Conservation (phyloP, 2,329 filamentous ascomycete genomes). For the Phoma sp. region DNA sequence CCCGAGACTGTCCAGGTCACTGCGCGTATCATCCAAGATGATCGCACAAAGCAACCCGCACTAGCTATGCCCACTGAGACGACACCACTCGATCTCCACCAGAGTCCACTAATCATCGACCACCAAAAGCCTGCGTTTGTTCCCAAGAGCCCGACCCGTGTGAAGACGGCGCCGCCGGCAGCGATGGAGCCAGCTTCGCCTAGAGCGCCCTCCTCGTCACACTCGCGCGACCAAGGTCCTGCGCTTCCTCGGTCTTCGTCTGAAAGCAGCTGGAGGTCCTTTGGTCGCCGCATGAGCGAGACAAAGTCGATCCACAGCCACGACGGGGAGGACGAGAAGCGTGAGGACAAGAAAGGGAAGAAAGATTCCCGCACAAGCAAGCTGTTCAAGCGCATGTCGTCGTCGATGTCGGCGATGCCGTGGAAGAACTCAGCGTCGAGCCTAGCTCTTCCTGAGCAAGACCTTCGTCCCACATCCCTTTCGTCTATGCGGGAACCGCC, state of each 20-base stretch:
- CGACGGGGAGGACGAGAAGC: conserved; percentile 49
- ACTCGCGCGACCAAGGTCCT: conserved; percentile 38
- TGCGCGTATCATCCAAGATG: conserved; percentile 78
- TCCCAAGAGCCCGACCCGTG: conserved; percentile 34
- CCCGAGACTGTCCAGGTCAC: conserved; percentile 88
- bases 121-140: conserved; percentile 54
- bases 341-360: conserved; percentile 56
- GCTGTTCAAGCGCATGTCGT: conserved; percentile 71
- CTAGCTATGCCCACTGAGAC: conserved; percentile 57
- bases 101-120: conserved; percentile 69
- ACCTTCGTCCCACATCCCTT: conserved; percentile 34
- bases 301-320: conserved; percentile 38
- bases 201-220: conserved; percentile 38
- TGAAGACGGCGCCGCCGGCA: conserved; percentile 25
- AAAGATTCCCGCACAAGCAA: conserved; percentile 65
- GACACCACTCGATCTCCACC: conserved; percentile 57
- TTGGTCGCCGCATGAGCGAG: conserved; percentile 48
- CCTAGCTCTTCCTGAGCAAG: conserved; percentile 50
- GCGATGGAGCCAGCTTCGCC: conserved; percentile 39
- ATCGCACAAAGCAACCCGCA: conserved; percentile 43
- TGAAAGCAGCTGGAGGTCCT: conserved; percentile 48
- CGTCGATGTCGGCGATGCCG: conserved; percentile 60
- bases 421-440: conserved; percentile 56
- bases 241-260: conserved; percentile 47
- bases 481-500: conserved; percentile 50